Conservation (phyloP, 73 alveolate species). For the Tetrahymena malaccensis region DNA sequence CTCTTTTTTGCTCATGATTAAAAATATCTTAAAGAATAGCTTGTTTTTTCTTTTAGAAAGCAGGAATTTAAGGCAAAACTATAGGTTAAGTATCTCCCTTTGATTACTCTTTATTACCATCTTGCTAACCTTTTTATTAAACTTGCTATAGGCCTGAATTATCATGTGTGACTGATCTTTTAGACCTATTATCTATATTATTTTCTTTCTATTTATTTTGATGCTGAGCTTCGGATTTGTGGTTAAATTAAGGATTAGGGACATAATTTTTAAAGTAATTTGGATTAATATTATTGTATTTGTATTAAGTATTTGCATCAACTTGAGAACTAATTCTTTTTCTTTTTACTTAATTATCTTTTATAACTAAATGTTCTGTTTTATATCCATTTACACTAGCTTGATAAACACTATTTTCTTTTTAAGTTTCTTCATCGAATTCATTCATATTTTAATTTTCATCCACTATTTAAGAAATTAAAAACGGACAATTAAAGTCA, state of each 20-base stretch:
- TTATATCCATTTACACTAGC: background rate
- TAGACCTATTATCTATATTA: background rate
- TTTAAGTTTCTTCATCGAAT: background rate
- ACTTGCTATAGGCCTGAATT: background rate
- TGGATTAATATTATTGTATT: background rate
- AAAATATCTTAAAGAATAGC: background rate
- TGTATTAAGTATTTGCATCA: background rate
- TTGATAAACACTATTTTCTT: background rate
- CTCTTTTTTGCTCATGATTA: background rate
- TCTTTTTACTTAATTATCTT: background rate
- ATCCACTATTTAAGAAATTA: background rate
- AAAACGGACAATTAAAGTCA: background rate
- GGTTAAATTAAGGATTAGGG: background rate
- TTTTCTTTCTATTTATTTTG: background rate
- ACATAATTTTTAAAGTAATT: background rate
- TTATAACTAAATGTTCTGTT: background rate
- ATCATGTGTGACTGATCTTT: background rate
- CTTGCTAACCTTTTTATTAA: background rate
- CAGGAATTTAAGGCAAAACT: background rate
- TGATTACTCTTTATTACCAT: background rate
- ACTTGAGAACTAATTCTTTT: background rate
- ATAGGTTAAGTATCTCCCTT: background rate
- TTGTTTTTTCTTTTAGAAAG: background rate
- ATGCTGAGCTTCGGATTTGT: background rate
- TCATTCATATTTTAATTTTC: background rate